phyloP scores from a whole-genome alignment of 768 basidiomycete species.

The Cystoderma amianthinum region DNA sequence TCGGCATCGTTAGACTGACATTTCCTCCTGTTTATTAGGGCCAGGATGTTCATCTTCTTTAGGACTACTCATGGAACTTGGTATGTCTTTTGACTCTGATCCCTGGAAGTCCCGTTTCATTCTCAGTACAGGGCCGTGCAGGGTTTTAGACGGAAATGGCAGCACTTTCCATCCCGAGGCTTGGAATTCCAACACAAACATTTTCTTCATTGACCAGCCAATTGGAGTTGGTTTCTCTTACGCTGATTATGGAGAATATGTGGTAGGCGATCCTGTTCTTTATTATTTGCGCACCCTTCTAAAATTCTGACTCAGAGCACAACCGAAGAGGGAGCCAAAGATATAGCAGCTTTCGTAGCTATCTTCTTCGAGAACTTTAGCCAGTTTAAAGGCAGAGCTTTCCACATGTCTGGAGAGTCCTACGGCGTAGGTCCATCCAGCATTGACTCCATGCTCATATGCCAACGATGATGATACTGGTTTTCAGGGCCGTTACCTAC shows the following conservation, averaged over 20 bases:
- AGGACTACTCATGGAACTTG: slow-evolving; percentile 71
- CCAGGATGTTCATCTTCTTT: slow-evolving; percentile 37
- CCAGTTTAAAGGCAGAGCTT: slow-evolving; percentile 59
- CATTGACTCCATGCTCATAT: too few species aligned
- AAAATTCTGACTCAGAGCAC: slow-evolving; percentile 33
- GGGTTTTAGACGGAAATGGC: slow-evolving; percentile 41
- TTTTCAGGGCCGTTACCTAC: slow-evolving; percentile 58
- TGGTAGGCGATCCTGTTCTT: slow-evolving; percentile 26
- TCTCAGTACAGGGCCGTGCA: slow-evolving; percentile 51
- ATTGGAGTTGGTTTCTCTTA: slow-evolving; percentile 58
- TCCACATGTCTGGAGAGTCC: slow-evolving; percentile 70
- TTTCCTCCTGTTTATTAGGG: slow-evolving; percentile 17
- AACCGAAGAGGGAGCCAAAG: slow-evolving; percentile 61
- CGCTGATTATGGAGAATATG: slow-evolving; percentile 55
- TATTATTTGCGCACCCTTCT: neutral
- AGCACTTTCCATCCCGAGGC: slow-evolving; percentile 50
- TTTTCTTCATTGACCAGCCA: slow-evolving; percentile 61
- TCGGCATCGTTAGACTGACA: neutral
- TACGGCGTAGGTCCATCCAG: slow-evolving; percentile 63
- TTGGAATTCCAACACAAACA: slow-evolving; percentile 63
- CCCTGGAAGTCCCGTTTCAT: neutral
- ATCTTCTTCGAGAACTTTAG: slow-evolving; percentile 73
- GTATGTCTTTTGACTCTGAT: slow-evolving; percentile 27
- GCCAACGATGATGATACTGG: too few species aligned
- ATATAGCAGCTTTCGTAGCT: slow-evolving; percentile 63